These are phyloP conservation scores for Phytophthora gonapodyides DNA, from an alignment of 352 stramenopile species.

Conservation along the genomic window DNA sequence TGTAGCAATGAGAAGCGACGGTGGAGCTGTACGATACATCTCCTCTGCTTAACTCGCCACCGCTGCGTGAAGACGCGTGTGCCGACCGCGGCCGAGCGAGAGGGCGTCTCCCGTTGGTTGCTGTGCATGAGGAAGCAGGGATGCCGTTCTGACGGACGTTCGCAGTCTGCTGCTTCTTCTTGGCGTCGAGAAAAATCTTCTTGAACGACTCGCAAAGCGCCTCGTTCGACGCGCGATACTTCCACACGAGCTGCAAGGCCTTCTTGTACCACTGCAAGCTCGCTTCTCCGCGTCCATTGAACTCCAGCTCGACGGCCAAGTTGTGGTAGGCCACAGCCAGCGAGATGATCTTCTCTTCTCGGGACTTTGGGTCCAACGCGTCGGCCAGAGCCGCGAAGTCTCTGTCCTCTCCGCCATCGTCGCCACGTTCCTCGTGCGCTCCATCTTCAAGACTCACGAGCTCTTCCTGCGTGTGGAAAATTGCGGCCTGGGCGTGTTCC, in stretches of 20 bases:
- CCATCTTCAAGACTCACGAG: constrained; percentile 58
- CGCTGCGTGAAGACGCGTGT: constrained; percentile 27
- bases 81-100: constrained; percentile 45
- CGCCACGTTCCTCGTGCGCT: constrained; percentile 6
- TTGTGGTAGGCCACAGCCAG: constrained; percentile 85
- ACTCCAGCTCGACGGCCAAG: constrained; percentile 77
- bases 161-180: constrained; percentile 53
- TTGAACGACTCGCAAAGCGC: constrained; percentile 73
- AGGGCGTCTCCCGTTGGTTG: constrained; percentile 7
- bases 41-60: background rate
- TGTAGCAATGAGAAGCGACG: constrained; percentile 69
- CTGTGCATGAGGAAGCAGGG: constrained; percentile 7
- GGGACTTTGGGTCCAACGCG: constrained; percentile 57
- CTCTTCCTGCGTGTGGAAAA: constrained; percentile 85
- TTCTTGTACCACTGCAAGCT: constrained; percentile 89
- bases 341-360: constrained; percentile 78
- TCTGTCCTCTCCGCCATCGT: constrained; percentile 4
- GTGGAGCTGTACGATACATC: constrained; percentile 67
- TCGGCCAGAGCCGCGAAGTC: constrained; percentile 27
- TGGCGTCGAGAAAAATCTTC: constrained; percentile 73
- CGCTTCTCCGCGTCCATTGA: constrained; percentile 67
- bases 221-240: constrained; percentile 64
- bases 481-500: constrained; percentile 76
- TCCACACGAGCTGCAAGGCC: constrained; percentile 66
- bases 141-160: constrained; percentile 31